These are phyloP conservation scores for Debaryomycetaceae sp. DNA, from an alignment of 1,139 yeast genomes.

Conservation along the genomic window DNA sequence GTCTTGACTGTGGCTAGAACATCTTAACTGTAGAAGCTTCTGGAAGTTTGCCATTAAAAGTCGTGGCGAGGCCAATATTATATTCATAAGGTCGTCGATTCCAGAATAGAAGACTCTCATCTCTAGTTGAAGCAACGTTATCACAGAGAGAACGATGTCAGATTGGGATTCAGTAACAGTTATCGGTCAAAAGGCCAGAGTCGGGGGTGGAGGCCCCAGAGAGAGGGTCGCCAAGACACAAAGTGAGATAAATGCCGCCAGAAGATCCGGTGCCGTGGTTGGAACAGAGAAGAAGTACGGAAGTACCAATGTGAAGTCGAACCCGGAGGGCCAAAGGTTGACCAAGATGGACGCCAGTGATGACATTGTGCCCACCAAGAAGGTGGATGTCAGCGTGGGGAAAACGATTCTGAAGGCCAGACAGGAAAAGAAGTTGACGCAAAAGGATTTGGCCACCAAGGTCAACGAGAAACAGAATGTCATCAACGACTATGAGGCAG, in stretches of 20 bases:
- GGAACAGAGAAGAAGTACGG: slow-evolving; percentile 93
- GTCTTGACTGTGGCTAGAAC: slow-evolving; percentile 6
- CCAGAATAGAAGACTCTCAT: no score
- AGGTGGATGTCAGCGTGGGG: slow-evolving; percentile 80
- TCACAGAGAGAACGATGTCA: slow-evolving; percentile 24
- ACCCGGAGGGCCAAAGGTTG: slow-evolving; percentile 91
- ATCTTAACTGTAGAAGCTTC: not conserved
- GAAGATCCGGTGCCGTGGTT: slow-evolving; percentile 84
- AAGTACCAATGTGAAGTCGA: slow-evolving; percentile 58
- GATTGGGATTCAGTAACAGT: slow-evolving; percentile 92
- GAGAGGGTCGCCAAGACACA: slow-evolving; percentile 76
- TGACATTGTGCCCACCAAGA: slow-evolving; percentile 91
- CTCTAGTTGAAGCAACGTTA: no score
- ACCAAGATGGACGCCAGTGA: slow-evolving; percentile 92
- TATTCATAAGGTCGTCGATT: no score
- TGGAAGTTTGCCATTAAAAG: slow-evolving; percentile 2
- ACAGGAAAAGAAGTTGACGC: slow-evolving; percentile 84
- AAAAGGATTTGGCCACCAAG: slow-evolving; percentile 93
- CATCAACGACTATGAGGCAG: slow-evolving; percentile 94
- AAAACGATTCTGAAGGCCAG: slow-evolving; percentile 84
- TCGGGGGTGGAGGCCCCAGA: slow-evolving; percentile 87
- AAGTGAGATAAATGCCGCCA: slow-evolving; percentile 84
- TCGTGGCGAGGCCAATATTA: not conserved
- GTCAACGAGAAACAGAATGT: slow-evolving; percentile 95
- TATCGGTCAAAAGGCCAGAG: slow-evolving; percentile 85